Conservation (phyloP, 208 protist species). For the Entamoeba invadens region DNA sequence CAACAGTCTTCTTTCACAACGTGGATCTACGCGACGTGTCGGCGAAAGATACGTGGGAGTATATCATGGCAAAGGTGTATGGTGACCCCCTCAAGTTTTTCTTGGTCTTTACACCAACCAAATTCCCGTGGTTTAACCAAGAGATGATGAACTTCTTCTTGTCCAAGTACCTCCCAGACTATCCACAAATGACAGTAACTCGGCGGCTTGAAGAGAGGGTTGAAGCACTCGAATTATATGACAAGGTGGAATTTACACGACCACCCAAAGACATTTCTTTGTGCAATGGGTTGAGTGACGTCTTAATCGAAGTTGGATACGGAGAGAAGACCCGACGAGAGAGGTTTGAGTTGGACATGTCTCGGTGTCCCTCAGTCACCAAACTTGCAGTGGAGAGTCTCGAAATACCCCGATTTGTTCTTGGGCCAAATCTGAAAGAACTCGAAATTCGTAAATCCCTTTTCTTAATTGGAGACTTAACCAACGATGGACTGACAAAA, state of each 20-base stretch:
- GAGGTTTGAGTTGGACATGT: background rate
- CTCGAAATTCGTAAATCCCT: too few relatives aligned
- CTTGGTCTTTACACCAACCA: background rate
- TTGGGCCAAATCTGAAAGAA: background rate
- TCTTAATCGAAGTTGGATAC: background rate
- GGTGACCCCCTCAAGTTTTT: background rate
- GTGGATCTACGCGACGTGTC: background rate
- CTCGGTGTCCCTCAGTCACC: background rate
- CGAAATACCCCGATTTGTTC: background rate
- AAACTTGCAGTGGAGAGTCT: background rate
- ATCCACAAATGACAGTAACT: background rate
- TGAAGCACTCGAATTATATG: background rate
- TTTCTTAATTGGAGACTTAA: too few relatives aligned
- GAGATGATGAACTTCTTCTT: background rate
- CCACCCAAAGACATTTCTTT: background rate
- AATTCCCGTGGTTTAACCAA: background rate
- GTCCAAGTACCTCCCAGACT: background rate
- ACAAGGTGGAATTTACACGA: background rate
- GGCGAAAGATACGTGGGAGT: background rate
- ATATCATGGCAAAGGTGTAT: background rate
- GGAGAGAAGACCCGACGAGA: background rate
- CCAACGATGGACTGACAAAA: too few relatives aligned
- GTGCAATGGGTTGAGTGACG: background rate
- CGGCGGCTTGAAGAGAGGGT: background rate
- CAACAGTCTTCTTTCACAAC: background rate